Percentiles rank a stretch among this genome's conserved stretches.
Evolutionary conservation across 2,329 filamentous ascomycete genomes (phyloP).

Genomic region (Hymenoscyphus scutula): DNA sequence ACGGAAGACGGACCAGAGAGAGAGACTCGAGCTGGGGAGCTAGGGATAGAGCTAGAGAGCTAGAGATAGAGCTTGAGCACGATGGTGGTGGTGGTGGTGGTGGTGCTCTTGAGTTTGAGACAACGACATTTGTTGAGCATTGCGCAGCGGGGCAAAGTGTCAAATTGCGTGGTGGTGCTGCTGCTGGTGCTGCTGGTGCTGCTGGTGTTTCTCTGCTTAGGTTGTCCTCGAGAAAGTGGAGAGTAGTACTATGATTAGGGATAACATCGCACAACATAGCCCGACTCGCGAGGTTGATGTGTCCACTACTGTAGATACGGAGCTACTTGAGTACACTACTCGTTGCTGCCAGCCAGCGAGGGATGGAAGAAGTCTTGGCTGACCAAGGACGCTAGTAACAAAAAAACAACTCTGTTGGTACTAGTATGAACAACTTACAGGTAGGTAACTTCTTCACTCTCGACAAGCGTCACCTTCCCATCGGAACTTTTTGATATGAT

Average conservation of each 20-base stretch:
- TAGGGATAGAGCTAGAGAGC: background rate
- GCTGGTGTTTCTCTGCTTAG: no score
- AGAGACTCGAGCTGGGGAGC: background rate
- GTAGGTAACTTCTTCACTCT: no score
- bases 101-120: background rate
- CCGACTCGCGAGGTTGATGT: background rate
- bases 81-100: no score
- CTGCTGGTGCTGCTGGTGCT: no score
- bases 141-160: background rate
- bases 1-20: background rate
- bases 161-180: no score
- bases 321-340: background rate
- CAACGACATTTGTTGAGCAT: background rate
- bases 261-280: background rate
- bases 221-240: background rate
- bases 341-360: background rate
- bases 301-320: no score
- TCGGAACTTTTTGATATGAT: constrained; percentile 1
- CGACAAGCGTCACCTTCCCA: background rate
- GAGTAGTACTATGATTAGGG: background rate
- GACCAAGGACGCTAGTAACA: background rate
- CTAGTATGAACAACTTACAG: no score
- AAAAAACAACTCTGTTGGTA: background rate
- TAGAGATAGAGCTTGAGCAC: no score
- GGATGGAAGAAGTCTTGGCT: background rate